A percentile compares a stretch with the other conserved stretches of the same genome.
These are phyloP conservation scores for Biancaea sappan DNA, from an alignment of 306 rosid genomes.

Conservation along the genomic window DNA sequence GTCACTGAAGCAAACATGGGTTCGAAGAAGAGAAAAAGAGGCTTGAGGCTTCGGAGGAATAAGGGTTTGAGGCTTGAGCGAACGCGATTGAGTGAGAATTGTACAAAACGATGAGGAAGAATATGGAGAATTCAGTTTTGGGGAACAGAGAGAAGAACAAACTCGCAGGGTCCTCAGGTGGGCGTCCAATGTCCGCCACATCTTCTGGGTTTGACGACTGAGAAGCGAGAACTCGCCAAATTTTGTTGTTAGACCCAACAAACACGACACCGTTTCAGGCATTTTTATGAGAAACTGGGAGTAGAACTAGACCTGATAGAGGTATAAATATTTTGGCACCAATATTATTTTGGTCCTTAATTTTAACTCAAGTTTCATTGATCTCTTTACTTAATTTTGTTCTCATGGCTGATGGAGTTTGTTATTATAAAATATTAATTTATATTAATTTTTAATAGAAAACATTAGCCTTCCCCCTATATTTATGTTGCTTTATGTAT, in stretches of 20 bases:
- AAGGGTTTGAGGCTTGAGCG: neutral
- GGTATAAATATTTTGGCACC: too few species aligned
- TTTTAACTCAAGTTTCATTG: too few species aligned
- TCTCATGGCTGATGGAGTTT: too few species aligned
- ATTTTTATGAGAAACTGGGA: too few species aligned
- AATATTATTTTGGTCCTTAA: too few species aligned
- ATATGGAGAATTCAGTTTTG: neutral
- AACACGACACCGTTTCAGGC: neutral
- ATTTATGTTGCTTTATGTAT: too few species aligned
- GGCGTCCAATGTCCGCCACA: conserved; percentile 65
- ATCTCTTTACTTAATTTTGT: too few species aligned
- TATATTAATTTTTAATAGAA: too few species aligned
- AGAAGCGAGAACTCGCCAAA: neutral
- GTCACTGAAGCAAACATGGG: conserved; percentile 31
- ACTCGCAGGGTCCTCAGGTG: conserved; percentile 47
- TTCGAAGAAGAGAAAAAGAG: conserved; percentile 15
- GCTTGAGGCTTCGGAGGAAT: conserved; percentile 23
- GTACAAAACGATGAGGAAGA: conserved; percentile 44
- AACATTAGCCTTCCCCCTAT: too few species aligned
- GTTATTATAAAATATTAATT: too few species aligned
- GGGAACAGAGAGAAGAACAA: conserved; percentile 28
- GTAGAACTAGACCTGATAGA: too few species aligned
- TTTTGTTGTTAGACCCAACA: neutral
- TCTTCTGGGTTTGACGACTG: conserved; percentile 8
- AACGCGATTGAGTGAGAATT: conserved; percentile 31